phyloP scores from a whole-genome alignment of 345 rosid species.

The Eucalyptus tenuipes region DNA sequence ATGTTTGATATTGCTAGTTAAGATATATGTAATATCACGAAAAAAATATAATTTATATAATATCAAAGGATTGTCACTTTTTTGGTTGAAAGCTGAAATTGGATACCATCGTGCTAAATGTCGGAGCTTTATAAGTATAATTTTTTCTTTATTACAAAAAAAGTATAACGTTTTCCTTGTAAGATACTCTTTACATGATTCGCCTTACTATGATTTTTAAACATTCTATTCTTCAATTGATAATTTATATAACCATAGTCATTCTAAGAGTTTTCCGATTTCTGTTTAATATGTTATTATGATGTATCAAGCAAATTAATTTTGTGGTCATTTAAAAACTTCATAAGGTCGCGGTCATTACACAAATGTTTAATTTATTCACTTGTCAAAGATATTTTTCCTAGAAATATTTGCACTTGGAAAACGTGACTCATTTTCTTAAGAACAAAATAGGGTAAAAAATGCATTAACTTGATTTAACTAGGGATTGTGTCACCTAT shows the following conservation, averaged over 20 bases:
- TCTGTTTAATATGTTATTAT: too few relatives aligned
- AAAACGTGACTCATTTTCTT: not conserved
- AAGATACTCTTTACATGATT: not conserved
- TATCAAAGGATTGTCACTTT: not conserved
- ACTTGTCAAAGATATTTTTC: not conserved
- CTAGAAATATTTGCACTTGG: not conserved
- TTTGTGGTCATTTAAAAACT: not conserved
- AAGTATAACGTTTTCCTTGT: not conserved
- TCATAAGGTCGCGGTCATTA: not conserved
- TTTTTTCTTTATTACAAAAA: not conserved
- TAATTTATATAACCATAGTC: not conserved
- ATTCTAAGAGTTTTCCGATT: not conserved
- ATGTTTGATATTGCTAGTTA: not conserved
- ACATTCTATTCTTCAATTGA: not conserved
- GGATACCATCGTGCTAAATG: not conserved
- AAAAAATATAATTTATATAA: not conserved
- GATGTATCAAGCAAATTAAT: not conserved
- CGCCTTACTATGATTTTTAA: not conserved
- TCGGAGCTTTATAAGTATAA: not conserved
- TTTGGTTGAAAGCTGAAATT: not conserved
- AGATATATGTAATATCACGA: not conserved
- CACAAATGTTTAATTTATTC: not conserved
- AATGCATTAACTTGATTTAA: not conserved
- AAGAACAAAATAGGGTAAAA: not conserved
- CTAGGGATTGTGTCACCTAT: not conserved